A percentile compares a stretch with the other conserved stretches of the same genome.
Evolutionary conservation across 78 protist genomes (phyloP).

Genomic region (Monosiga brevicollis): DNA sequence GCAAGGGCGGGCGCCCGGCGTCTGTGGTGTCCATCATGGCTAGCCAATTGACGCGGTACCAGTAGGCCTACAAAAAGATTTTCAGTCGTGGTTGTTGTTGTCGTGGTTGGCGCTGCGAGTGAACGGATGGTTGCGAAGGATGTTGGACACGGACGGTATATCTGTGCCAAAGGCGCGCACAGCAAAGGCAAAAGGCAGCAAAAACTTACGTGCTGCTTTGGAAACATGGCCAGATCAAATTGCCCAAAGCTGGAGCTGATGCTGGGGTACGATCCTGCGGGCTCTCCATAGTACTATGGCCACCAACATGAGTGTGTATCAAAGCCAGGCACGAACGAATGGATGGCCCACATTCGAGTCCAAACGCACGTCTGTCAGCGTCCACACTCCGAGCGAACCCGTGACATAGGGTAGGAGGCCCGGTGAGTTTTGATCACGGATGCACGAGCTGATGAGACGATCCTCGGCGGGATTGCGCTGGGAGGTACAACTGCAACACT

Average conservation of each 20-base stretch:
- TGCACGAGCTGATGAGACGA: neutral
- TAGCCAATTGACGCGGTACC: constrained; percentile 25
- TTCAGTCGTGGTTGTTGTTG: too few relatives aligned
- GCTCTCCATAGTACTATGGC: constrained; percentile 32
- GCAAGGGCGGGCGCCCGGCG: neutral
- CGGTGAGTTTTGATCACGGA: constrained; percentile 1
- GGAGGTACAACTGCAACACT: constrained; percentile 17
- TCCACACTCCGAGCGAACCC: constrained; percentile 29
- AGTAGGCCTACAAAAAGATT: too few relatives aligned
- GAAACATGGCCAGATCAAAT: constrained; percentile 14
- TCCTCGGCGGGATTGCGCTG: neutral
- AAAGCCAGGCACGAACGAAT: too few relatives aligned
- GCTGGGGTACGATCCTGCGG: neutral
- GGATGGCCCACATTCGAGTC: too few relatives aligned
- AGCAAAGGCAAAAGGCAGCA: too few relatives aligned
- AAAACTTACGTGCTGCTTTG: constrained; percentile 22
- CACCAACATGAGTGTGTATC: too few relatives aligned
- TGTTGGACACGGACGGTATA: too few relatives aligned
- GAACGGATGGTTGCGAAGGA: too few relatives aligned
- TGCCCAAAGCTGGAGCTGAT: constrained; percentile 10
- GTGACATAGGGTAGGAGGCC: constrained; percentile 1
- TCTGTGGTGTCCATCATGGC: neutral
- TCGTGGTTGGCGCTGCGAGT: too few relatives aligned
- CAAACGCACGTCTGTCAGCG: constrained; percentile 22
- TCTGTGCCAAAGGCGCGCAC: too few relatives aligned